Evolutionary conservation across 1,139 yeast species (phyloP).

Genomic region (Candida sanyaensis): DNA sequence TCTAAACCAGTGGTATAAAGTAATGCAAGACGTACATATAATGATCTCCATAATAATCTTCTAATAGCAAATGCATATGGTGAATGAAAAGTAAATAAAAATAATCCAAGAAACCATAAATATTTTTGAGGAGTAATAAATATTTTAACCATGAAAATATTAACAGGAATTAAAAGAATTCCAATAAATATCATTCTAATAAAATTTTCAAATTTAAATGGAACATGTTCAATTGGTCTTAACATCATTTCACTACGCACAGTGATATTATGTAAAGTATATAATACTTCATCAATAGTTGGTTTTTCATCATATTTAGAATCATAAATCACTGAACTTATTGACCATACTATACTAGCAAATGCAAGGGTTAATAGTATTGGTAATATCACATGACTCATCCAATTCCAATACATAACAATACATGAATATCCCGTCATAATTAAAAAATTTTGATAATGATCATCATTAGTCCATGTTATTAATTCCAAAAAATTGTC

Average conservation of each 20-base stretch:
- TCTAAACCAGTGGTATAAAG: slow-evolving; percentile 50
- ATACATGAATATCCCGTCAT: slow-evolving; percentile 40
- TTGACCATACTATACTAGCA: slow-evolving; percentile 48
- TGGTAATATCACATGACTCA: slow-evolving; percentile 42
- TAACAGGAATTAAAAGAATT: slow-evolving; percentile 48
- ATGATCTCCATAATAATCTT: slow-evolving; percentile 56
- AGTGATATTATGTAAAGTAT: slow-evolving; percentile 51
- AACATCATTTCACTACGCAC: slow-evolving; percentile 46
- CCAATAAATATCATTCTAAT: slow-evolving; percentile 34
- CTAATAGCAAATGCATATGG: slow-evolving; percentile 55
- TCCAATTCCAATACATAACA: slow-evolving; percentile 47
- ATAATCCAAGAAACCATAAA: slow-evolving; percentile 39
- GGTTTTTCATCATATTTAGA: slow-evolving; percentile 49
- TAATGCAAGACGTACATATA: slow-evolving; percentile 42
- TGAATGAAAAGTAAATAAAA: slow-evolving; percentile 51
- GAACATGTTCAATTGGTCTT: slow-evolving; percentile 39
- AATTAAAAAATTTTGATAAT: slow-evolving; percentile 48
- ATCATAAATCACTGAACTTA: slow-evolving; percentile 45
- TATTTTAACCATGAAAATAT: slow-evolving; percentile 36
- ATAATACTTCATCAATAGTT: slow-evolving; percentile 57
- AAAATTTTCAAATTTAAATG: slow-evolving; percentile 27
- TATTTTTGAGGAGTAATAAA: slow-evolving; percentile 38
- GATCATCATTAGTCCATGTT: slow-evolving; percentile 60
- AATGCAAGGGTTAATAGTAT: slow-evolving; percentile 33
- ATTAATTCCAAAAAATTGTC: slow-evolving; percentile 47